These are phyloP conservation scores for Candida ovalis DNA, from an alignment of 805 yeast species.

Conservation along the genomic window DNA sequence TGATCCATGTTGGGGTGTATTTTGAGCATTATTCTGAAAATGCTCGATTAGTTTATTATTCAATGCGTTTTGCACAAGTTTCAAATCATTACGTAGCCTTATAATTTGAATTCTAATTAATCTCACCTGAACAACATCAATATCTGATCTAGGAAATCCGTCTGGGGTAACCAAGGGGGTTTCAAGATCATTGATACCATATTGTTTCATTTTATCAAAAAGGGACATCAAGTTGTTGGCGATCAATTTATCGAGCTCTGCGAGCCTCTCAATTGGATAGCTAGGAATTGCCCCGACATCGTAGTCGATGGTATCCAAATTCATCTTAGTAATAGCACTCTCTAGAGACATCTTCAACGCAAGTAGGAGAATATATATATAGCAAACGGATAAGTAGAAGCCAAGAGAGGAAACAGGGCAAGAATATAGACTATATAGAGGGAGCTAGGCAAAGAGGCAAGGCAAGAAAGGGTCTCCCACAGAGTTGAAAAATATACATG, in stretches of 20 bases:
- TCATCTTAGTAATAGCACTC: conserved; percentile 20
- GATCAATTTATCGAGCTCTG: conserved; percentile 33
- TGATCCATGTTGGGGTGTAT: neutral
- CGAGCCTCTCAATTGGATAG: conserved; percentile 22
- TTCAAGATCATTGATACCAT: conserved; percentile 43
- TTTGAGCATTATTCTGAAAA: conserved; percentile 1
- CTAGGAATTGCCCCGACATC: conserved; percentile 12
- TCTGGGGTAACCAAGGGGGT: conserved; percentile 63
- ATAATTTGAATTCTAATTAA: conserved; percentile 60
- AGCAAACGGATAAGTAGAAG: neutral
- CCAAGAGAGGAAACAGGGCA: neutral
- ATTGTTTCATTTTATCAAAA: conserved; percentile 37
- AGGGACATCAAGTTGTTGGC: conserved; percentile 40
- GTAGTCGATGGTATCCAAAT: conserved; percentile 14
- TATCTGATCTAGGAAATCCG: conserved; percentile 83
- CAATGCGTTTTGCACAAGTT: conserved; percentile 42
- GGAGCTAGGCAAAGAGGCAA: too few species aligned
- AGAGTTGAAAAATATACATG: too few species aligned
- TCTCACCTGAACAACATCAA: conserved; percentile 73
- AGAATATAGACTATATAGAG: too few species aligned
- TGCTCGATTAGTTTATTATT: conserved; percentile 44
- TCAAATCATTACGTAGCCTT: conserved; percentile 67
- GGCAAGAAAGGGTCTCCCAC: too few species aligned
- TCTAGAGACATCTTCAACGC: conserved; percentile 21
- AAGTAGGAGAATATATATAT: neutral